Percentiles rank a stretch among this genome's conserved stretches.
Conservation (phyloP, 2,329 filamentous ascomycete genomes). For the Tolypocladium tropicale region DNA sequence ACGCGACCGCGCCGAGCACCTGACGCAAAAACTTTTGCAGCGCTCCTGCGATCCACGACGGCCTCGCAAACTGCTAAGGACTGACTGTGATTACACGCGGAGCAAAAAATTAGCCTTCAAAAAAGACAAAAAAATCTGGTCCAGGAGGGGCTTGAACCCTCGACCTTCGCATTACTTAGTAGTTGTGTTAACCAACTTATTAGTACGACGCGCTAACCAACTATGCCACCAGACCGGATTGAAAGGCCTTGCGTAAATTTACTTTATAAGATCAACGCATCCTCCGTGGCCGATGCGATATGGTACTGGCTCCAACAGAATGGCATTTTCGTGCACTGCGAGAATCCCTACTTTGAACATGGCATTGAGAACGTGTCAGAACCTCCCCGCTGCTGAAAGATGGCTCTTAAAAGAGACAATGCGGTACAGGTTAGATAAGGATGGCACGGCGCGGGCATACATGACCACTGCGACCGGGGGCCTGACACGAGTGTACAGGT, state of each 20-base stretch:
- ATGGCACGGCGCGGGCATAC: too few relatives aligned
- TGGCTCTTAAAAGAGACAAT: too few relatives aligned
- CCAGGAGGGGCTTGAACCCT: not conserved
- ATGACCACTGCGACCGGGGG: too few relatives aligned
- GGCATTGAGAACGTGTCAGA: too few relatives aligned
- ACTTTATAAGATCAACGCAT: not conserved
- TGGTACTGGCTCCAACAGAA: too few relatives aligned
- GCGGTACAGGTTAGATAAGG: too few relatives aligned
- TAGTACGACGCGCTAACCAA: conserved; percentile 1
- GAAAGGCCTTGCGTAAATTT: not conserved
- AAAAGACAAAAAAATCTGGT: not conserved
- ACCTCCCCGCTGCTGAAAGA: too few relatives aligned
- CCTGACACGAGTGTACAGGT: too few relatives aligned
- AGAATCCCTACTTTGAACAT: too few relatives aligned
- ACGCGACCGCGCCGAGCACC: not conserved
- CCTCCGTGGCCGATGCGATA: not conserved
- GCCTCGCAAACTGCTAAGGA: not conserved
- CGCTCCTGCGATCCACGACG: too few relatives aligned
- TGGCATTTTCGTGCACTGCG: too few relatives aligned
- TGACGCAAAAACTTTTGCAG: not conserved
- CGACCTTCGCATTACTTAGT: conserved; percentile 1
- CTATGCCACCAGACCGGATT: not conserved
- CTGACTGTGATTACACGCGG: accelerated
- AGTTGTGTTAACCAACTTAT: not conserved
- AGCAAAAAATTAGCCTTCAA: not conserved